phyloP scores from a whole-genome alignment of 2,329 filamentous ascomycete species.

The Gremmenia infestans region DNA sequence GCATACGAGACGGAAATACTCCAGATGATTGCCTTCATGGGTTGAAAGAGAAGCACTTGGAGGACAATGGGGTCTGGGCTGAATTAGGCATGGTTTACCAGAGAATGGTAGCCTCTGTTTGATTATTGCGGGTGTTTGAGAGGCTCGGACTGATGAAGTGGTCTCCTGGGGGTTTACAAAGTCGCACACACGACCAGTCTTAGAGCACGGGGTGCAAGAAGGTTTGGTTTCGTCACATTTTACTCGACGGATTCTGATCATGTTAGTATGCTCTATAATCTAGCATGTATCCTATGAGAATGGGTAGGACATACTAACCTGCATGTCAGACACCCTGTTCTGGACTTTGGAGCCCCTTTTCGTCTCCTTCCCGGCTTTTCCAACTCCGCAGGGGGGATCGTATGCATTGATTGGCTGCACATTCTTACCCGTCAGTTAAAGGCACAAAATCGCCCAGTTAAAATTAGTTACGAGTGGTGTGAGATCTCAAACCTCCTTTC shows the following conservation, averaged over 20 bases:
- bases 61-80: background rate
- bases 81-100: background rate
- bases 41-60: background rate
- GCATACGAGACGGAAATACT: background rate
- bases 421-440: background rate
- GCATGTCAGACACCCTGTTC: background rate
- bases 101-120: background rate
- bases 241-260: background rate
- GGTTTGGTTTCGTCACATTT: constrained; percentile 3
- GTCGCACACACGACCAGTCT: background rate
- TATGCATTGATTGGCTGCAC: background rate
- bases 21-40: background rate
- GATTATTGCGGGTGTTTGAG: background rate
- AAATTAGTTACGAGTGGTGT: background rate
- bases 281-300: background rate
- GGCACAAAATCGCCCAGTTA: background rate
- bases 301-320: background rate
- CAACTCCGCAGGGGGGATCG: background rate
- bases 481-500: background rate
- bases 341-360: background rate
- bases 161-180: background rate
- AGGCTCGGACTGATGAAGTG: background rate
- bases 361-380: background rate
- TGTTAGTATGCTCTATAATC: background rate
- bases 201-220: background rate